Evolutionary conservation across 2,329 filamentous ascomycete genomes (phyloP).

Genomic region (Cordyceps militaris): DNA sequence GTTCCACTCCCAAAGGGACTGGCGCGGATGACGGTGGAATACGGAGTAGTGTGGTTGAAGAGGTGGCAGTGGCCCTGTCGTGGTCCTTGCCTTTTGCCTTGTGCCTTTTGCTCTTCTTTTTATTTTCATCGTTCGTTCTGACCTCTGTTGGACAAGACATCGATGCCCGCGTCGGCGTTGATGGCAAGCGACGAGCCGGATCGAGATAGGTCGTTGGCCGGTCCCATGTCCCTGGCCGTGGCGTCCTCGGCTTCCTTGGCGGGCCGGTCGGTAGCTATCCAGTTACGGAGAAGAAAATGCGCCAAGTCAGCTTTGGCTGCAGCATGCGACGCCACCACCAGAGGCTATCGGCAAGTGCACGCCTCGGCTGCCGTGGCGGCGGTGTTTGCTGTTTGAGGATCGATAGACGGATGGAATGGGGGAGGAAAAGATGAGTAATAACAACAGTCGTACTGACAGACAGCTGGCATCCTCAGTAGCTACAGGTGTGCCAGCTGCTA

Average conservation of each 20-base stretch:
- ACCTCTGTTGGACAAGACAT: background rate
- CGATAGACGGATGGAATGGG: background rate
- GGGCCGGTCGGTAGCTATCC: background rate
- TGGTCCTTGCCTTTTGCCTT: background rate
- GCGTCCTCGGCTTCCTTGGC: background rate
- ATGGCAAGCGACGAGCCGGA: background rate
- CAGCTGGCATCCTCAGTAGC: too few relatives aligned
- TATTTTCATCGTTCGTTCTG: background rate
- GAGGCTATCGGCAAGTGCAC: background rate
- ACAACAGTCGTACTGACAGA: too few relatives aligned
- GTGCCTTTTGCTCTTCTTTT: background rate
- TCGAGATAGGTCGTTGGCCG: background rate
- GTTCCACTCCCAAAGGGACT: background rate
- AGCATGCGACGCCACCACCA: background rate
- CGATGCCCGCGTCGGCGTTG: background rate
- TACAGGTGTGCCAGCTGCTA: too few relatives aligned
- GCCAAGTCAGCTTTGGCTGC: slow-evolving; percentile 4
- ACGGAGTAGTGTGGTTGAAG: background rate
- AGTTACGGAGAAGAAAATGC: background rate
- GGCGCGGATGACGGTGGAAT: background rate
- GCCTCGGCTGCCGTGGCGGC: background rate
- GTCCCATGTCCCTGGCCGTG: background rate
- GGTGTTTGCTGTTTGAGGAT: background rate
- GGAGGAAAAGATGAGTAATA: background rate
- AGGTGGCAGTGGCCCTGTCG: too few relatives aligned